These are phyloP conservation scores for Colletotrichum echinochloae DNA, from an alignment of 2,329 filamentous ascomycete genomes.

Conservation along the genomic window DNA sequence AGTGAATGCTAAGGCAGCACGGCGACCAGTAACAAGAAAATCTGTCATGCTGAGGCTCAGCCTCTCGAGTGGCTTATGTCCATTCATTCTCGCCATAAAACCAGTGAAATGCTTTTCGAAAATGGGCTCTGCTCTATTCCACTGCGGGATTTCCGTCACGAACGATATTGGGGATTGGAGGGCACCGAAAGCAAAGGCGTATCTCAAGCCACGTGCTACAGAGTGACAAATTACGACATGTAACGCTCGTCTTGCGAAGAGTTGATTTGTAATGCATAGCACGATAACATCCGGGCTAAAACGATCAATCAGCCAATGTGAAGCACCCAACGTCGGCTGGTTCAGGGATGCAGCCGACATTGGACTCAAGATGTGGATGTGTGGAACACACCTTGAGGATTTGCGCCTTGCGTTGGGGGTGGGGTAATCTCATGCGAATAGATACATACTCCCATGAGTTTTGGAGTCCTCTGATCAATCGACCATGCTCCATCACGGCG, in stretches of 20 bases:
- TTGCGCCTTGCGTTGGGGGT: conserved; percentile 11
- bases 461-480: background rate
- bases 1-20: background rate
- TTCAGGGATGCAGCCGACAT: background rate
- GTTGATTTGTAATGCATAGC: conserved; percentile 36
- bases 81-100: background rate
- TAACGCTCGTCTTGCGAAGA: no score
- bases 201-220: background rate
- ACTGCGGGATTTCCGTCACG: background rate
- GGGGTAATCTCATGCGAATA: conserved; percentile 25
- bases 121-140: no score
- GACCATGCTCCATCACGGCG: no score
- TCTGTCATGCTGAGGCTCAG: no score
- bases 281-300: conserved; percentile 8
- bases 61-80: no score
- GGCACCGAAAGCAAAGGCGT: background rate
- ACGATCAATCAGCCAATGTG: background rate
- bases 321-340: background rate
- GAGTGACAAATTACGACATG: conserved; percentile 4
- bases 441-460: background rate
- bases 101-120: no score
- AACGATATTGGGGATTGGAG: background rate
- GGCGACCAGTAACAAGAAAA: background rate
- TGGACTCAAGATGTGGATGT: conserved; percentile 21
- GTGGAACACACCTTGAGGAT: conserved; percentile 26